phyloP scores from a whole-genome alignment of 2,329 filamentous ascomycete genomes.

The Pyrenophora seminiperda region DNA sequence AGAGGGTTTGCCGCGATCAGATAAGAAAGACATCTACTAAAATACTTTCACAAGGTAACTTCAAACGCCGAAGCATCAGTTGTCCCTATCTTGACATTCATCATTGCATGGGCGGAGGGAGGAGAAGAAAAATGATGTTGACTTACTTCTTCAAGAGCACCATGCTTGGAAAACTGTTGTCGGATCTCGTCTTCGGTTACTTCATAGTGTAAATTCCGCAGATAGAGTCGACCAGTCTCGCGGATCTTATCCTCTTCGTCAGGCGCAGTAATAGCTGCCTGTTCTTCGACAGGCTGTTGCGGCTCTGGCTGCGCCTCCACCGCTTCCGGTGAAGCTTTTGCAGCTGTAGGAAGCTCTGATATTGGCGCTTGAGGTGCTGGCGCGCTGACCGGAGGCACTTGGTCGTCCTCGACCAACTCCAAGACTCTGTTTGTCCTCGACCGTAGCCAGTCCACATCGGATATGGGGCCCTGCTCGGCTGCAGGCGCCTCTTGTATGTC shows the following conservation, averaged over 20 bases:
- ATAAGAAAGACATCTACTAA: conserved; percentile 99
- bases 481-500: conserved; percentile 19
- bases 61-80: conserved; percentile 93
- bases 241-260: conserved; percentile 67
- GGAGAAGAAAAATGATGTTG: conserved; percentile 19
- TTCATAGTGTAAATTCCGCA: conserved; percentile 85
- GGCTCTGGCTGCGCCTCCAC: conserved; percentile 15
- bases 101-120: conserved; percentile 61
- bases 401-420: conserved; percentile 79
- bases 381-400: conserved; percentile 44
- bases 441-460: conserved; percentile 89
- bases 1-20: conserved; percentile 63
- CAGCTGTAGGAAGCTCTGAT: conserved; percentile 13
- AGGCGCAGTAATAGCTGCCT: conserved; percentile 46
- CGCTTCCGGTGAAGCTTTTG: conserved; percentile 13
- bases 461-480: conserved; percentile 55
- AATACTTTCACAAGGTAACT: conserved; percentile 91
- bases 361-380: conserved; percentile 1
- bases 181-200: conserved; percentile 78
- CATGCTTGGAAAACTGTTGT: conserved; percentile 72
- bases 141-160: conserved; percentile 85
- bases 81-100: conserved; percentile 99
- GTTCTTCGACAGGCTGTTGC: conserved; percentile 25
- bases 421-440: conserved; percentile 85
- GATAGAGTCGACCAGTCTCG: conserved; percentile 78